Evolutionary conservation across 164 flowering plant genomes (phyloP), one percentile per base, ranked within the genome.

Genomic region (Vitis cinerea): DNA sequence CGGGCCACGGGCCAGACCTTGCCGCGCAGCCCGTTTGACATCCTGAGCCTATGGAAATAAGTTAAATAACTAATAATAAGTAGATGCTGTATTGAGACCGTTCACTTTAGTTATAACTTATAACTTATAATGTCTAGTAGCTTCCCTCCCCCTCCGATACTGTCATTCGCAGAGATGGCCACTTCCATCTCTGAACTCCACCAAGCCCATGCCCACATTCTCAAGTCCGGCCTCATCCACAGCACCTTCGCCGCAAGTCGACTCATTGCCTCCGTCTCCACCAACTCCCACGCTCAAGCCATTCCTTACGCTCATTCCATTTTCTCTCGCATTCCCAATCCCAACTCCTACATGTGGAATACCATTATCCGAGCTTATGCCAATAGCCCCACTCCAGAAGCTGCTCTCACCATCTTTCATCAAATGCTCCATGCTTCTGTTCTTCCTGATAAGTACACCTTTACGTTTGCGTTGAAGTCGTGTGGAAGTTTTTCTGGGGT

Each of bases 311-410:
- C 84, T 23, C 75, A 69, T 64, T 77, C 82, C n/a, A 53, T 83
- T 4, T 70, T 83, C 74, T 50, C 53, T 59, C 69, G 30, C 59
- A 61, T 76, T 31, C 59, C 16, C 37, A 65, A 23, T 61, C 84
- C 86, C 10, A 79, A 76, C 60, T 57, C 82, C 7, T 79, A 52
- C 31, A 56, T 67, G 23, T 82, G 63, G 63, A 81, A 81, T 61
- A 47, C 83, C 71, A 19, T 83, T 13, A 81, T 83, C 57, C 75
- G 88, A 55, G 83, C 76, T 13, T 81, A 81, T 50, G 81, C 88
- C 37, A 75, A 70, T 54, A 68, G 74, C 51, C 17, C 58, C 53
- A 37, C 50, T 47, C 88, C 88, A 8, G 51, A 72, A 44, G 47
- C 13, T 2, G 70, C 86, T 1, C 54, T 79, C 15, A 9, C 16